Evolutionary conservation across 1,139 yeast genomes (phyloP).

Genomic region (Geotrichum cucujoidarum): DNA sequence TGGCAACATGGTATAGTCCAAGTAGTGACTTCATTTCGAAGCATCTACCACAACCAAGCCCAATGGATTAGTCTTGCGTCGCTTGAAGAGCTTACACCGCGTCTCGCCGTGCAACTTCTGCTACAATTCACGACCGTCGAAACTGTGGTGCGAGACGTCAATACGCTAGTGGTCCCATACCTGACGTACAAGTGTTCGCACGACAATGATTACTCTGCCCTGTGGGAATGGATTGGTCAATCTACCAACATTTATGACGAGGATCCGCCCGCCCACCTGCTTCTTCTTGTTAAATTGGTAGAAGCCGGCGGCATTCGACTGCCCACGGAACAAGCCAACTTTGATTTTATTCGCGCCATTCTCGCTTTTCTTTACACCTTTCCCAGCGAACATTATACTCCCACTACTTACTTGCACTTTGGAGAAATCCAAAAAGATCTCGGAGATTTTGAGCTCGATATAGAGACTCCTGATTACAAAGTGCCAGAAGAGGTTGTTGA

Average conservation of each 20-base stretch:
- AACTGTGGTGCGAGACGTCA: slow-evolving; percentile 25
- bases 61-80: slow-evolving; percentile 21
- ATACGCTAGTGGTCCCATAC: slow-evolving; percentile 26
- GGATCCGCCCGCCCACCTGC: slow-evolving; percentile 11
- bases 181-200: slow-evolving; percentile 18
- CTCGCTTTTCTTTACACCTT: slow-evolving; percentile 12
- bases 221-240: slow-evolving; percentile 23
- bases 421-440: slow-evolving; percentile 19
- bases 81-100: slow-evolving; percentile 21
- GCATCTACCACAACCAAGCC: slow-evolving; percentile 11
- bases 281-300: slow-evolving; percentile 10
- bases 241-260: slow-evolving; percentile 13
- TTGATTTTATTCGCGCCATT: slow-evolving; percentile 8
- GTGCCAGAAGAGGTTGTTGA: slow-evolving; percentile 14
- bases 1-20: slow-evolving; percentile 28
- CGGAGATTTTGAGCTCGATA: slow-evolving; percentile 15
- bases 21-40: slow-evolving; percentile 24
- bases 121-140: slow-evolving; percentile 22
- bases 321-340: slow-evolving; percentile 12
- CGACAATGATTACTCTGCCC: slow-evolving; percentile 19
- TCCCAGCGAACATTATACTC: slow-evolving; percentile 11
- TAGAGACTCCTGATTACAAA: slow-evolving; percentile 17
- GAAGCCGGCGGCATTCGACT: slow-evolving; percentile 12
- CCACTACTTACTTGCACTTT: slow-evolving; percentile 10
- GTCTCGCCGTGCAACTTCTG: slow-evolving; percentile 20